Conservation (phyloP, 805 yeast species). For the Candida qinlingensis region DNA sequence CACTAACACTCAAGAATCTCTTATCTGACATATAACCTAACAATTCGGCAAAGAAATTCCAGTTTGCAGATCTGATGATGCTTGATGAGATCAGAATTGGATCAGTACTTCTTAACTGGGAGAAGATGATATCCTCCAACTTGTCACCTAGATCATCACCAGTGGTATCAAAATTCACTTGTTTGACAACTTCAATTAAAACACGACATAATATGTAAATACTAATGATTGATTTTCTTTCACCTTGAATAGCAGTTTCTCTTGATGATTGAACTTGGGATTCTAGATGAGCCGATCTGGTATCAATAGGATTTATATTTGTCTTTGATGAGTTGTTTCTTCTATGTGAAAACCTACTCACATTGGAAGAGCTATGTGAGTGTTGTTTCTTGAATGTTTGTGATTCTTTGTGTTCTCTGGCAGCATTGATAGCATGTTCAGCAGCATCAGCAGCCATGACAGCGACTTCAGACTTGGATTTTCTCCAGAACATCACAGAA, state of each 20-base stretch:
- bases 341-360: constrained; percentile 36
- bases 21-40: constrained; percentile 87
- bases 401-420: constrained; percentile 29
- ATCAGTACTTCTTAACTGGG: constrained; percentile 83
- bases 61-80: constrained; percentile 80
- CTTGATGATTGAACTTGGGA: constrained; percentile 39
- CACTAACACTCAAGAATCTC: constrained; percentile 83
- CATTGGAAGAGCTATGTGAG: constrained; percentile 27
- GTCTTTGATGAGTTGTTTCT: constrained; percentile 47
- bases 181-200: constrained; percentile 85
- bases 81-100: constrained; percentile 63
- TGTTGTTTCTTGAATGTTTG: constrained; percentile 23
- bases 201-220: constrained; percentile 89
- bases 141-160: constrained; percentile 79
- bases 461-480: constrained; percentile 85
- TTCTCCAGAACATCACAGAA: constrained; percentile 97
- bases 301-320: constrained; percentile 42
- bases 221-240: constrained; percentile 78
- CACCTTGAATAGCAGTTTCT: constrained; percentile 75
- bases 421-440: constrained; percentile 32
- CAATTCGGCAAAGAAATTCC: constrained; percentile 86
- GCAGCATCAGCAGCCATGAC: constrained; percentile 52
- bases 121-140: constrained; percentile 88
- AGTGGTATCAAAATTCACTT: constrained; percentile 65
- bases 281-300: constrained; percentile 44